Conservation (phyloP, 2,329 filamentous ascomycete species). For the Phialocephala sp. region DNA sequence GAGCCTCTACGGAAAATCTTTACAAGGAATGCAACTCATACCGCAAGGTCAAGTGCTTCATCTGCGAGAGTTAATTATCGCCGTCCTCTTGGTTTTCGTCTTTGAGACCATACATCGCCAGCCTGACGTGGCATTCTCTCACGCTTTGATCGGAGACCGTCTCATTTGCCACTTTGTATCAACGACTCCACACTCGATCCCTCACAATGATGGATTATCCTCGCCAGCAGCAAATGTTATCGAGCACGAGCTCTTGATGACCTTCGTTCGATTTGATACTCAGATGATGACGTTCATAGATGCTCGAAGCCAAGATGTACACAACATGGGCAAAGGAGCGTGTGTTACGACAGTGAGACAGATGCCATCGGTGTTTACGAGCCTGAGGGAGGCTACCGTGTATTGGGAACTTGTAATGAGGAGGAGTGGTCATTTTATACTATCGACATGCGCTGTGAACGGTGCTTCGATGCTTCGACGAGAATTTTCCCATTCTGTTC, state of each 20-base stretch:
- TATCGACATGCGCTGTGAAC: conserved; percentile 2
- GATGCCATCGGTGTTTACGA: conserved; percentile 20
- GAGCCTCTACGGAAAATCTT: conserved; percentile 16
- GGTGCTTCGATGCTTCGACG: not conserved
- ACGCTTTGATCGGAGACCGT: conserved; percentile 20
- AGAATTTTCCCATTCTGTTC: not conserved
- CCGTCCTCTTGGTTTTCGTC: conserved; percentile 19
- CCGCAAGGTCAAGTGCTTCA: conserved; percentile 1
- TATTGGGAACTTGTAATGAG: conserved; percentile 23
- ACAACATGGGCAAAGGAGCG: conserved; percentile 9
- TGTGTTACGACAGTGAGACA: conserved; percentile 2
- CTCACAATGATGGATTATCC: conserved; percentile 2
- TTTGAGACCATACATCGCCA: conserved; percentile 26
- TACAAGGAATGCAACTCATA: conserved; percentile 18
- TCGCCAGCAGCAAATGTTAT: conserved; percentile 12
- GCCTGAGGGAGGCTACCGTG: conserved; percentile 19
- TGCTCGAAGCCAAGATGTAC: not conserved
- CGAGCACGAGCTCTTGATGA: conserved; percentile 22
- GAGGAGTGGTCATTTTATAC: conserved; percentile 15
- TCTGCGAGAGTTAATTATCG: conserved; percentile 19
- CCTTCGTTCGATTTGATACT: conserved; percentile 20
- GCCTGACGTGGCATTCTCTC: conserved; percentile 21
- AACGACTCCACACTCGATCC: not conserved
- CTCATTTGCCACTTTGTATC: conserved; percentile 12
- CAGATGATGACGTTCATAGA: conserved; percentile 25